These are phyloP conservation scores for Bacterosira constricta DNA, from an alignment of 108 stramenopile species.

Conservation along the genomic window DNA sequence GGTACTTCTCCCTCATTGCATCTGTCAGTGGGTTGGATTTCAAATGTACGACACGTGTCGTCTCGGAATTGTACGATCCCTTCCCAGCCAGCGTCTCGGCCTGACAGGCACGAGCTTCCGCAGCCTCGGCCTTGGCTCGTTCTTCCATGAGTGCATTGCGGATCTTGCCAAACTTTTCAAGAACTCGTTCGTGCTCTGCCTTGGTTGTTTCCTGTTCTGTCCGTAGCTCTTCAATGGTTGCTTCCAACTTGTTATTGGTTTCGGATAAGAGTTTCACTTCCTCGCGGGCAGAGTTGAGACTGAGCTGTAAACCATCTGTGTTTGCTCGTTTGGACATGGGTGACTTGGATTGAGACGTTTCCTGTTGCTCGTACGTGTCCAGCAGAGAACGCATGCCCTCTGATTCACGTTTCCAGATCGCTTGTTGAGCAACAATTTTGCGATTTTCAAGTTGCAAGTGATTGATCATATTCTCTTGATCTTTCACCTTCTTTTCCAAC, in stretches of 20 bases:
- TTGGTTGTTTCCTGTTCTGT: constrained; percentile 21
- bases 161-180: constrained; percentile 80
- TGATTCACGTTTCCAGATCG: constrained; percentile 74
- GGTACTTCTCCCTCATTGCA: constrained; percentile 62
- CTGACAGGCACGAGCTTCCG: constrained; percentile 62
- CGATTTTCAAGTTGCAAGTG: constrained; percentile 45
- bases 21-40: constrained; percentile 73
- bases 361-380: constrained; percentile 63
- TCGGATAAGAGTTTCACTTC: constrained; percentile 56
- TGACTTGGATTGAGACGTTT: constrained; percentile 18
- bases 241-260: constrained; percentile 19
- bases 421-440: constrained; percentile 57
- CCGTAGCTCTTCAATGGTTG: constrained; percentile 46
- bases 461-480: constrained; percentile 26
- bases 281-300: constrained; percentile 57
- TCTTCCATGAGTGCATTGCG: constrained; percentile 75
- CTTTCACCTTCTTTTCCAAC: constrained; percentile 42
- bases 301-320: constrained; percentile 45
- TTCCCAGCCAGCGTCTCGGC: constrained; percentile 87
- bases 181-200: constrained; percentile 63
- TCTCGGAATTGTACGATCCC: constrained; percentile 80
- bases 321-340: not conserved
- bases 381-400: constrained; percentile 64
- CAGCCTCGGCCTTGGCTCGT: constrained; percentile 74
- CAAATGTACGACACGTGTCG: constrained; percentile 79